Conservation (phyloP, 495 filamentous ascomycete species). For the Thozetella sp. region DNA sequence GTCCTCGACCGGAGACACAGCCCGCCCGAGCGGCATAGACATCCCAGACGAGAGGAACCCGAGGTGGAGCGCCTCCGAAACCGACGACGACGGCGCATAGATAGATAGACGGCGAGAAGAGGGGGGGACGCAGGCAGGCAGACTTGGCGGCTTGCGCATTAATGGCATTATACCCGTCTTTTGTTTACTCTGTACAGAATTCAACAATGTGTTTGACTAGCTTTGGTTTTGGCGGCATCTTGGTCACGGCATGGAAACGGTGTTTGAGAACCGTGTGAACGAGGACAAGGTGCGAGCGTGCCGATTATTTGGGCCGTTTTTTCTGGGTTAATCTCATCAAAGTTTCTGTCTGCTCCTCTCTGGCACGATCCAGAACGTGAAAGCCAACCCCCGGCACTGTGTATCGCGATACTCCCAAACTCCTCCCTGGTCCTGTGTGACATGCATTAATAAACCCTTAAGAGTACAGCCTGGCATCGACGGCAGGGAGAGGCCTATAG, state of each 20-base stretch:
- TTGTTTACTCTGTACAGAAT: background rate
- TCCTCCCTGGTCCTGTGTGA: background rate
- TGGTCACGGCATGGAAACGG: background rate
- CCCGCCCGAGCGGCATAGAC: constrained; percentile 10
- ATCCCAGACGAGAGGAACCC: constrained; percentile 12
- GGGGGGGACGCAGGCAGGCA: background rate
- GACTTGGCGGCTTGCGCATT: background rate
- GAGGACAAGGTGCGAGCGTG: background rate
- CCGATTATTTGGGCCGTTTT: no score
- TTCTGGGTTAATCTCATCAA: no score
- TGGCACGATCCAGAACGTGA: no score
- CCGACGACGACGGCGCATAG: background rate
- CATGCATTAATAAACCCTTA: background rate
- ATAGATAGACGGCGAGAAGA: background rate
- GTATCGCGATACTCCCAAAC: background rate
- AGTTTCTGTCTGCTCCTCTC: no score
- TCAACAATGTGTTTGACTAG: no score
- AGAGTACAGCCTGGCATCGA: constrained; percentile 1
- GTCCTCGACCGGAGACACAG: constrained; percentile 3
- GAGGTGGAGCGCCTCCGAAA: constrained; percentile 15
- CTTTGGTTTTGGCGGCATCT: background rate
- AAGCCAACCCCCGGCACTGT: background rate
- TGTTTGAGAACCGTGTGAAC: no score
- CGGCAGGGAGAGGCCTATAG: background rate
- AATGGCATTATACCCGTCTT: background rate